Conservation (phyloP, 2,329 filamentous ascomycete species). For the Piedraia hortae region DNA sequence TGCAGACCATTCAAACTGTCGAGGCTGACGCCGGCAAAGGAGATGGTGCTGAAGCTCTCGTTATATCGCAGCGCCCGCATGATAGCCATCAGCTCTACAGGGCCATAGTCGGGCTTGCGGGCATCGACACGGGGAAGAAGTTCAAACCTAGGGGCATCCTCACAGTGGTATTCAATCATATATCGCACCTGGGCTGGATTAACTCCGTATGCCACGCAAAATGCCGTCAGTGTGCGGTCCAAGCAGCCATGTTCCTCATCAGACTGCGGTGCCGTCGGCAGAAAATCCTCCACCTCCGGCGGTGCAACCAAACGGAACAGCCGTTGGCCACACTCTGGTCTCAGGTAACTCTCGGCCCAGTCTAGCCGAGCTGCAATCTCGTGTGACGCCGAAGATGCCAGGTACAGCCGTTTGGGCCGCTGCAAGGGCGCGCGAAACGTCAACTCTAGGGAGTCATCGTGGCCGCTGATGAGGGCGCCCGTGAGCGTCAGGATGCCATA, state of each 20-base stretch:
- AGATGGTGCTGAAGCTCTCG: conserved; percentile 38
- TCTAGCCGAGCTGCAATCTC: conserved; percentile 36
- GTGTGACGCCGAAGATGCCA: conserved; percentile 35
- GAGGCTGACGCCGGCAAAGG: conserved; percentile 36
- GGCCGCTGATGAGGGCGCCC: conserved; percentile 28
- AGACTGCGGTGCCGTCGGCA: conserved; percentile 21
- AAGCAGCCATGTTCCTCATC: conserved; percentile 35
- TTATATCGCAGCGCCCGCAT: conserved; percentile 43
- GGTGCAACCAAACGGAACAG: conserved; percentile 36
- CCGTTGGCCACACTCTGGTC: conserved; percentile 36
- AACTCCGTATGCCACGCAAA: conserved; percentile 40
- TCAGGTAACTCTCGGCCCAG: conserved; percentile 32
- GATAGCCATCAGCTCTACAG: conserved; percentile 39
- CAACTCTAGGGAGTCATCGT: conserved; percentile 39
- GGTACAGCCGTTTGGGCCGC: conserved; percentile 25
- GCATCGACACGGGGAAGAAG: conserved; percentile 29
- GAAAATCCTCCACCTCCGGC: conserved; percentile 23
- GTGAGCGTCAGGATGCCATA: conserved; percentile 36
- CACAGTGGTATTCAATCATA: conserved; percentile 29
- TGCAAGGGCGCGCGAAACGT: conserved; percentile 31
- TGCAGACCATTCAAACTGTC: conserved; percentile 33
- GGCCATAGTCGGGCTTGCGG: conserved; percentile 26
- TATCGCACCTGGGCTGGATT: conserved; percentile 40
- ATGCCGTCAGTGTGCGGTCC: conserved; percentile 39
- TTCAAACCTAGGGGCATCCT: conserved; percentile 39